These are phyloP conservation scores for Picea glauca DNA, from an alignment of 75 land plant species.

Conservation along the genomic window DNA sequence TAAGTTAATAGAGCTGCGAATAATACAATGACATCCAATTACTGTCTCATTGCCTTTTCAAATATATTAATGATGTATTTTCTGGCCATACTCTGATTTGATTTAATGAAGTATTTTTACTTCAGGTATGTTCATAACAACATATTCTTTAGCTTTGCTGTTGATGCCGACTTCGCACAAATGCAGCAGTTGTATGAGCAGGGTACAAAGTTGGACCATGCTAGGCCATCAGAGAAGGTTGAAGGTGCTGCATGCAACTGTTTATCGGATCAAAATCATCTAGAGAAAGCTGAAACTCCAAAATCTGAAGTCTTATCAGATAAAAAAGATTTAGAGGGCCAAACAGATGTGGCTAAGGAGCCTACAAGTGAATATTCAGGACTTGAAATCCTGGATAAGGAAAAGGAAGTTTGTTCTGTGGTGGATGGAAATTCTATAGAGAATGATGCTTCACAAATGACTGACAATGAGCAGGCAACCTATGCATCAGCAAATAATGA, in stretches of 20 bases:
- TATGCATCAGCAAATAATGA: constrained; percentile 99
- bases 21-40: background rate
- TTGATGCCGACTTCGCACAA: constrained; percentile 85
- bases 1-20: background rate
- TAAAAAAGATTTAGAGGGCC: constrained; percentile 10
- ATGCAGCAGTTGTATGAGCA: constrained; percentile 40
- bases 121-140: constrained; percentile 99
- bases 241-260: constrained; percentile 4
- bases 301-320: background rate
- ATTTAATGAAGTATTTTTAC: background rate
- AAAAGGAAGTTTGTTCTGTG: constrained; percentile 1
- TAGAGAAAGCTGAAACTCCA: background rate
- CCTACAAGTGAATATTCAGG: constrained; percentile 5
- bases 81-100: background rate
- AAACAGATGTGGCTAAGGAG: constrained; percentile 10
- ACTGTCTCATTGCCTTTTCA: background rate
- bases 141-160: constrained; percentile 99
- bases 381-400: background rate
- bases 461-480: constrained; percentile 96
- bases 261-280: background rate
- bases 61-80: background rate
- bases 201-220: constrained; percentile 6
- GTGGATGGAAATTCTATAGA: constrained; percentile 15
- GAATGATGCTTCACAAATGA: constrained; percentile 32
- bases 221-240: background rate